Conservation (phyloP, 108 stramenopile species). For the Conticribra weissflogii region DNA sequence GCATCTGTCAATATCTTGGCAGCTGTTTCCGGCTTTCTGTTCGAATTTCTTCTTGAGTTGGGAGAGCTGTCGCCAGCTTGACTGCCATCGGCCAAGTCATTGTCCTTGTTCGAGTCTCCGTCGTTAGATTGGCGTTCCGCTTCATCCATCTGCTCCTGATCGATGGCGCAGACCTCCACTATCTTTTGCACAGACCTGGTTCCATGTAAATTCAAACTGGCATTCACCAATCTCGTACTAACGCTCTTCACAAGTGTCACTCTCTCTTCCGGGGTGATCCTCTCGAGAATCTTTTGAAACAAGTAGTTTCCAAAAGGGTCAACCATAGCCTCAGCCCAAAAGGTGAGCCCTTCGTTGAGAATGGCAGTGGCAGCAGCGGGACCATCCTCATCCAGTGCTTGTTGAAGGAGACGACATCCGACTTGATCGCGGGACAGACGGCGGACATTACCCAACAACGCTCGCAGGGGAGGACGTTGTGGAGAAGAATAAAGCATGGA, state of each 20-base stretch:
- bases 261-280: conserved; percentile 86
- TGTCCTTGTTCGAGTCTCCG: no score
- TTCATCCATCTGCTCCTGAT: conserved; percentile 48
- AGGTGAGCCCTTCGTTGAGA: conserved; percentile 91
- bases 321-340: conserved; percentile 95
- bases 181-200: conserved; percentile 97
- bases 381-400: conserved; percentile 94
- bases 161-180: conserved; percentile 91
- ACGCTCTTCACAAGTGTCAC: conserved; percentile 86
- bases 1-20: conserved; percentile 83
- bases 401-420: conserved; percentile 95
- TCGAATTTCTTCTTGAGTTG: conserved; percentile 30
- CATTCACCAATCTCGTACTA: conserved; percentile 87
- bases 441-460: conserved; percentile 83
- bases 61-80: conserved; percentile 8
- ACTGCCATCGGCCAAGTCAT: conserved; percentile 12
- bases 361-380: conserved; percentile 89
- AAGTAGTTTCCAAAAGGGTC: conserved; percentile 98
- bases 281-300: conserved; percentile 97
- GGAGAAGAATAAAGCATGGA: conserved; percentile 68
- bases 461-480: conserved; percentile 82
- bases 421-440: conserved; percentile 92
- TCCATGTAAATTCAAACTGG: conserved; percentile 96
- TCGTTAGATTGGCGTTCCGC: no score
- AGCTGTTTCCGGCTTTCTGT: conserved; percentile 62